Evolutionary conservation across 2,329 filamentous ascomycete genomes (phyloP).

Genomic region (Xylaria sp.): DNA sequence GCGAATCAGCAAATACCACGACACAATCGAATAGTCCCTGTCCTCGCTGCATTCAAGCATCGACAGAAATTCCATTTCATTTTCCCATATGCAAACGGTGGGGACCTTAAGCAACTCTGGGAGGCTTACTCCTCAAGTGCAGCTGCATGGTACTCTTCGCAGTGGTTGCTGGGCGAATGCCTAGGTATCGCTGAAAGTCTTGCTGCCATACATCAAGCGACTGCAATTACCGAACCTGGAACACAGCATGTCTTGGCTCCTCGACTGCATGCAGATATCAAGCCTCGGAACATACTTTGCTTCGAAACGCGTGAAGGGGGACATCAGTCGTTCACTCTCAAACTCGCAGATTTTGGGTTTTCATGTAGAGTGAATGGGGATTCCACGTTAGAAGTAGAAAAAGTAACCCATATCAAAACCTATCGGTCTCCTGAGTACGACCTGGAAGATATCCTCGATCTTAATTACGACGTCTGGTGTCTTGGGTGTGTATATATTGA

Average conservation of each 20-base stretch:
- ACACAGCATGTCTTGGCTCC: not conserved
- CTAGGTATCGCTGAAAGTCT: conserved; percentile 32
- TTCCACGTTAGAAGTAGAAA: not conserved
- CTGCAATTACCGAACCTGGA: not conserved
- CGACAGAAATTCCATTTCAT: conserved; percentile 28
- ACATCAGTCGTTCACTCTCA: conserved; percentile 14
- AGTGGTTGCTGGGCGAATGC: conserved; percentile 33
- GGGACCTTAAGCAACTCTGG: conserved; percentile 32
- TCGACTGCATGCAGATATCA: conserved; percentile 35
- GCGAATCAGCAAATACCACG: conserved; percentile 23
- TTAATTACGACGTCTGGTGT: conserved; percentile 41
- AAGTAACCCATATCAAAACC: conserved; percentile 29
- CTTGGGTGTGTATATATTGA: conserved; percentile 43
- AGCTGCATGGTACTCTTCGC: conserved; percentile 20
- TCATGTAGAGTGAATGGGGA: conserved; percentile 2
- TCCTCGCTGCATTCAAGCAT: conserved; percentile 35
- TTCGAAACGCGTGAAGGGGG: conserved; percentile 16
- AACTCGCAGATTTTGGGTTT: conserved; percentile 35
- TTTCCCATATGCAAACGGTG: conserved; percentile 30
- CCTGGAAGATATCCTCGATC: not conserved
- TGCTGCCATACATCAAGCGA: conserved; percentile 23
- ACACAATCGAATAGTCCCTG: conserved; percentile 33
- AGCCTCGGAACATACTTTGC: conserved; percentile 37
- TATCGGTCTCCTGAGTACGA: conserved; percentile 36
- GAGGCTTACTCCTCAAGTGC: not conserved